Evolutionary conservation across 805 yeast species (phyloP).

Genomic region (Metschnikowia noctiluminum): DNA sequence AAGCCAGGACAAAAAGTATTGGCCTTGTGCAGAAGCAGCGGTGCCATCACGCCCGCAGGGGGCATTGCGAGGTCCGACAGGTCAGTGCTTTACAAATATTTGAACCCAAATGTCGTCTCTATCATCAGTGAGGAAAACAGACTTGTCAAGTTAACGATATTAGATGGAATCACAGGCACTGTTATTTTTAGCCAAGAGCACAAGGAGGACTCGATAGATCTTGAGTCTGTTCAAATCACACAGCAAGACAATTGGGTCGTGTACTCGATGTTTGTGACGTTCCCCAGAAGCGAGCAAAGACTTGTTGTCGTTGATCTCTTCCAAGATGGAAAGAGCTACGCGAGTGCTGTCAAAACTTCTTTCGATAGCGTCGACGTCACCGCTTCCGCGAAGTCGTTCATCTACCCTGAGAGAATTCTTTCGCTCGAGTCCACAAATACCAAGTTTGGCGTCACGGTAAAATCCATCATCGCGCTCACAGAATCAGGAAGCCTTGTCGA

Average conservation of each 20-base stretch:
- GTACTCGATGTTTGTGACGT: constrained; percentile 55
- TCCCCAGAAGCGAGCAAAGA: constrained; percentile 50
- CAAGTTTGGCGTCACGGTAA: constrained; percentile 62
- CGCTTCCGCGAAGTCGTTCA: constrained; percentile 53
- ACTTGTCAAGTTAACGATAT: constrained; percentile 45
- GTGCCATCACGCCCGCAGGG: constrained; percentile 42
- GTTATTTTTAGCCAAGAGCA: constrained; percentile 42
- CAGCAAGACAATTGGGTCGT: constrained; percentile 85
- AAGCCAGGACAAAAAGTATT: constrained; percentile 18
- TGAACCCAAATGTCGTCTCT: constrained; percentile 65
- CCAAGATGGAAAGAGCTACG: constrained; percentile 41
- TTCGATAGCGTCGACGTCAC: constrained; percentile 43
- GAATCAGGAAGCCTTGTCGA: constrained; percentile 59
- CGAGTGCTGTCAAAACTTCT: constrained; percentile 25
- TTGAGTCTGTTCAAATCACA: constrained; percentile 45
- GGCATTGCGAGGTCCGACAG: constrained; percentile 71
- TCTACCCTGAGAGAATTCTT: constrained; percentile 57
- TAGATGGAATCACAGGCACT: constrained; percentile 72
- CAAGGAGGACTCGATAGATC: constrained; percentile 37
- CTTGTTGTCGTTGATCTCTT: constrained; percentile 75
- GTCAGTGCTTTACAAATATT: constrained; percentile 76
- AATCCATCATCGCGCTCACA: constrained; percentile 59
- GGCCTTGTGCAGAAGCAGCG: constrained; percentile 21
- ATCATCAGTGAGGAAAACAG: constrained; percentile 37
- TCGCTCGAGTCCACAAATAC: constrained; percentile 55